Percentiles rank a stretch among this genome's conserved stretches.
Evolutionary conservation across 352 stramenopile species (phyloP).

Genomic region (Plasmopara halstedii): DNA sequence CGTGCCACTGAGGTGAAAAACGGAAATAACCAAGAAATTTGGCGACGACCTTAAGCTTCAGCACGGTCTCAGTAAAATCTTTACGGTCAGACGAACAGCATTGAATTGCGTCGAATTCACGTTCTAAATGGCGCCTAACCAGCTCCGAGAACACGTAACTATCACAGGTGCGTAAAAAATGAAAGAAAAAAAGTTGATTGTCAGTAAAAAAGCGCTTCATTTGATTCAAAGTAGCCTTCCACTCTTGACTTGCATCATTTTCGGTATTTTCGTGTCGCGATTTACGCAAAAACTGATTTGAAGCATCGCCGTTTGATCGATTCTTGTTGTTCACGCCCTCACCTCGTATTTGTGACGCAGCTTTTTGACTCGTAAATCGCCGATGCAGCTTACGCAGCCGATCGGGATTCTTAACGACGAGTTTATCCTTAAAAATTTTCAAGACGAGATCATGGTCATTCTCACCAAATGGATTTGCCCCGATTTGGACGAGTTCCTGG

Average conservation of each 20-base stretch:
- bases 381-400: conserved; percentile 61
- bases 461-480: conserved; percentile 59
- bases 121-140: conserved; percentile 46
- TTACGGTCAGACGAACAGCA: conserved; percentile 34
- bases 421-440: conserved; percentile 65
- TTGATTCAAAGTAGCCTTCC: conserved; percentile 20
- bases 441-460: conserved; percentile 63
- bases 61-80: conserved; percentile 47
- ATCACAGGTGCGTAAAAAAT: conserved; percentile 59
- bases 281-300: conserved; percentile 6
- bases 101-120: conserved; percentile 29
- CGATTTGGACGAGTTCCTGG: conserved; percentile 55
- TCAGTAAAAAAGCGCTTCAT: conserved; percentile 45
- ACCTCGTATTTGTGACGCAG: conserved; percentile 2
- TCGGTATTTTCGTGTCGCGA: conserved; percentile 2
- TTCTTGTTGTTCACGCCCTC: conserved; percentile 1
- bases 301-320: conserved; percentile 10
- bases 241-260: conserved; percentile 12
- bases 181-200: conserved; percentile 71
- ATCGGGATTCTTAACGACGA: conserved; percentile 57
- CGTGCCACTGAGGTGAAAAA: conserved; percentile 55
- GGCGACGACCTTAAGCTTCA: conserved; percentile 53
- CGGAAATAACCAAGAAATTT: conserved; percentile 64
- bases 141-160: conserved; percentile 56
- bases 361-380: conserved; percentile 54